Percentiles rank a stretch among this genome's conserved stretches.
Evolutionary conservation across 768 basidiomycete genomes (phyloP).

Genomic region (Daedalea quercina): DNA sequence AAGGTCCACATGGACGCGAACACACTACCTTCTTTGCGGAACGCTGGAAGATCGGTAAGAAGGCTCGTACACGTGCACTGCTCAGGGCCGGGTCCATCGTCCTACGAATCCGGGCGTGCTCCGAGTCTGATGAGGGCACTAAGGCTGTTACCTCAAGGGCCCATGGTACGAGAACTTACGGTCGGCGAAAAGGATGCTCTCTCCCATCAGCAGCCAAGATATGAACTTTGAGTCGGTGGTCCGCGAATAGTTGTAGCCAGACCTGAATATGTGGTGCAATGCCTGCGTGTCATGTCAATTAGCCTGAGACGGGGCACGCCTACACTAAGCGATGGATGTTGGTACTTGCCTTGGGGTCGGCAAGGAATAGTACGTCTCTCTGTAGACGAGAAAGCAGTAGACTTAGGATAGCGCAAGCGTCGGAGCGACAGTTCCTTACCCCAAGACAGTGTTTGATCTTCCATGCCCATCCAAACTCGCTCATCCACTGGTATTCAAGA

Average conservation of each 20-base stretch:
- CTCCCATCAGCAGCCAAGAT: constrained; percentile 14
- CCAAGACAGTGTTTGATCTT: constrained; percentile 12
- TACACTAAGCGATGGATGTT: too few species aligned
- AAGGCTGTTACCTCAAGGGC: too few species aligned
- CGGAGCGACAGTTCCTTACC: constrained; percentile 10
- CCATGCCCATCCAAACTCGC: constrained; percentile 15
- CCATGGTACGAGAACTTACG: constrained; percentile 5
- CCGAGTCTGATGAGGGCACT: constrained; percentile 4
- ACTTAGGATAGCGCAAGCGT: too few species aligned
- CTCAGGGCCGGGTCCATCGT: constrained; percentile 19
- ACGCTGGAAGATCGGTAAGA: constrained; percentile 18
- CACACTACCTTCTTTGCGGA: constrained; percentile 14
- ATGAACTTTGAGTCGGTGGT: constrained; percentile 6
- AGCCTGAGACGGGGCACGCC: too few species aligned
- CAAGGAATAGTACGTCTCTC: constrained; percentile 6
- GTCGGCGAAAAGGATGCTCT: constrained; percentile 8
- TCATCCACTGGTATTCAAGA: constrained; percentile 11
- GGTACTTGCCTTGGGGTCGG: constrained; percentile 5
- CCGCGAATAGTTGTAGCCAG: constrained; percentile 26
- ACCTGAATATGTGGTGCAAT: constrained; percentile 22
- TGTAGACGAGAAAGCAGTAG: background rate
- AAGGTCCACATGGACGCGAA: background rate
- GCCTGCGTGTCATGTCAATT: constrained; percentile 5
- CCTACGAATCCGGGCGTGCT: constrained; percentile 16
- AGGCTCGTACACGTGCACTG: constrained; percentile 14